Conservation (phyloP, 2,329 filamentous ascomycete species). For the Penicillium sp. region DNA sequence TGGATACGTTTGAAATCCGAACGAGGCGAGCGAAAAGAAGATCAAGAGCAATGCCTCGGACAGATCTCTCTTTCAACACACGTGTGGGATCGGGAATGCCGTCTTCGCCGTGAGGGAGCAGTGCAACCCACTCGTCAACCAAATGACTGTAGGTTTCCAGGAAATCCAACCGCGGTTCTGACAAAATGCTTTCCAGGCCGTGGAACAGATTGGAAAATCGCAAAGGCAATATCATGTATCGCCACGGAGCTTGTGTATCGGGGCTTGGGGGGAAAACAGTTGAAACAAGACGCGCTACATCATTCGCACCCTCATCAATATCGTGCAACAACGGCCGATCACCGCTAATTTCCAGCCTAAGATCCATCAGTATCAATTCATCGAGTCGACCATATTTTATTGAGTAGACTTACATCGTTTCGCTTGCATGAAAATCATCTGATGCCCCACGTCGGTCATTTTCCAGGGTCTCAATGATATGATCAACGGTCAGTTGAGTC, state of each 20-base stretch:
- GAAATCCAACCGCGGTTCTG: constrained; percentile 18
- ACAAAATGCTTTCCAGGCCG: constrained; percentile 5
- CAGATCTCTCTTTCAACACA: constrained; percentile 37
- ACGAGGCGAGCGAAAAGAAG: constrained; percentile 35
- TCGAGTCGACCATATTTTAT: not conserved
- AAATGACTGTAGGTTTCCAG: constrained; percentile 34
- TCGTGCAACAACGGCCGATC: constrained; percentile 29
- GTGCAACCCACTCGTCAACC: constrained; percentile 36
- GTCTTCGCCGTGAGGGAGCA: constrained; percentile 25
- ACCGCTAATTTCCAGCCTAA: constrained; percentile 33
- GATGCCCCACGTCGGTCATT: constrained; percentile 4
- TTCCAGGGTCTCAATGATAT: constrained; percentile 22
- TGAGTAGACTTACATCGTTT: constrained; percentile 30
- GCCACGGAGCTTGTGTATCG: constrained; percentile 5
- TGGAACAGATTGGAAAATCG: constrained; percentile 13
- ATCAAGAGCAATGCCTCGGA: constrained; percentile 36
- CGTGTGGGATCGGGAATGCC: constrained; percentile 36
- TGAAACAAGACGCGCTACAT: constrained; percentile 27
- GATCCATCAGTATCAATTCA: constrained; percentile 7
- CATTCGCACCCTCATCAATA: constrained; percentile 35
- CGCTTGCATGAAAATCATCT: constrained; percentile 12
- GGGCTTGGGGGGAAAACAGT: constrained; percentile 6
- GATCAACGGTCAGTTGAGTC: constrained; percentile 16
- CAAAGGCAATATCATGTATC: constrained; percentile 22
- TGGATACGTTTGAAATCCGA: constrained; percentile 13